phyloP scores from a whole-genome alignment of 1,284 basidiomycete species.

The Leccinum subrobustum region DNA sequence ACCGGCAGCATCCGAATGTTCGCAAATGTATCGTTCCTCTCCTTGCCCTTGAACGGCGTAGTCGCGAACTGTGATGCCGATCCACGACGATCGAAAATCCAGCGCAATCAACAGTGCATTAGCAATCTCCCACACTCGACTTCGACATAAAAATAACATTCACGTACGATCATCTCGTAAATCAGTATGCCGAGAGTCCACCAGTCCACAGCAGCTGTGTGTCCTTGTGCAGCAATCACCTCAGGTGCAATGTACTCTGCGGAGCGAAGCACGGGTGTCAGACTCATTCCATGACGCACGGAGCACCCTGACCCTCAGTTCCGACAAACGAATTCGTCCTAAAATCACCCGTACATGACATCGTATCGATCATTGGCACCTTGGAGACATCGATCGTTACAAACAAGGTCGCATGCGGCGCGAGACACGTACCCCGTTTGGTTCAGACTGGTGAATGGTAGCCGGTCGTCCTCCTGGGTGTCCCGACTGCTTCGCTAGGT shows the following conservation, averaged over 20 bases:
- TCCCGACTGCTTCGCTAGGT: constrained; percentile 94
- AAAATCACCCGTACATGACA: constrained; percentile 96
- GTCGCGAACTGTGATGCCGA: constrained; percentile 75
- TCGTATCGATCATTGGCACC: constrained; percentile 93
- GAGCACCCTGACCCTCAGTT: constrained; percentile 76
- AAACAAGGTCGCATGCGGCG: constrained; percentile 11
- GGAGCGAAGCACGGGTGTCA: constrained; percentile 26
- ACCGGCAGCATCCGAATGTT: constrained; percentile 92
- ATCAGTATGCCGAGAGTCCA: constrained; percentile 99
- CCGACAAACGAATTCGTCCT: constrained; percentile 99
- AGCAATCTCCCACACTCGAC: constrained; percentile 21
- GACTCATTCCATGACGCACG: constrained; percentile 22
- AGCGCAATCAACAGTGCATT: constrained; percentile 9
- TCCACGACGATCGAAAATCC: constrained; percentile 15
- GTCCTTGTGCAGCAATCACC: constrained; percentile 96
- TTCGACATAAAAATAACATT: constrained; percentile 25
- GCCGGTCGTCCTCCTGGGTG: constrained; percentile 87
- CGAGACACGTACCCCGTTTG: constrained; percentile 71
- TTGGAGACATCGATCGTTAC: constrained; percentile 33
- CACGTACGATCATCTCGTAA: constrained; percentile 98
- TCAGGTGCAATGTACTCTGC: constrained; percentile 98
- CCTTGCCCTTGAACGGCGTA: constrained; percentile 97
- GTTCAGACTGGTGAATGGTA: constrained; percentile 83
- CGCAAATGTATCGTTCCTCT: constrained; percentile 93
- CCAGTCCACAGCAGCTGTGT: constrained; percentile 99